Evolutionary conservation across 805 yeast species (phyloP), one percentile per base, ranked within the genome.

Genomic region (Candida chilensis): DNA sequence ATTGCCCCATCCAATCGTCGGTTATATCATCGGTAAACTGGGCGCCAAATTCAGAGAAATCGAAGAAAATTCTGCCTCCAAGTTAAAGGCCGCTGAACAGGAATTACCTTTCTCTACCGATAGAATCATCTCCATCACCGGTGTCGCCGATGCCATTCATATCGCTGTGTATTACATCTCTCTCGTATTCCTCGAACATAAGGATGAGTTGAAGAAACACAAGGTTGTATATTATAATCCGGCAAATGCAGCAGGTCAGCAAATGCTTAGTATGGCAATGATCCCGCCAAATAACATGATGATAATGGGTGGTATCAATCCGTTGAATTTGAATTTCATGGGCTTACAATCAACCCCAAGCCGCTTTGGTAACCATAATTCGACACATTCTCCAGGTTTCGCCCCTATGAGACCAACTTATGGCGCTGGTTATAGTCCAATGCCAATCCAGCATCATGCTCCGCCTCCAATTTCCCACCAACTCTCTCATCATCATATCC

Each of bases 121-220:
- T 49, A 65, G 94, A 35, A 62, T 81, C 14, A 57, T 86, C 28
- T 64, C 75, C 16, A 68, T 85, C 5, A 60, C 68, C 4, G 95
- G 95, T 5, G 90, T 82, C 10, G 86, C 87, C 1, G 94, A 85
- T 55, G 87, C 95, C 2, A 71, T 86, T 25, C 94, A 83, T 47
- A 82, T 84, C 41, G 95, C 95, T 7, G 63, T 77, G 0, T 83
- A 78, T 52, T 80, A 78, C 47, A 66, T 82, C 33, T 76, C 82
- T 1, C 81, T 77, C 49, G 78, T 82, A 3, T 64, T 78, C 32
- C 47, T 75, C 30, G 79, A 75, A 38, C 78, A 77, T 45, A 68
- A 70, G 36, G 74, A 68, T 37, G 40, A 52, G 18, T 54, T 62
- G 32, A 67, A 71, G 39, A 67, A 71, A 42, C 55, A 67, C n/a